A percentile compares a stretch with the other conserved stretches of the same genome.
phyloP scores from a whole-genome alignment of 495 filamentous ascomycete genomes.

The Hypoxylon intermedium region DNA sequence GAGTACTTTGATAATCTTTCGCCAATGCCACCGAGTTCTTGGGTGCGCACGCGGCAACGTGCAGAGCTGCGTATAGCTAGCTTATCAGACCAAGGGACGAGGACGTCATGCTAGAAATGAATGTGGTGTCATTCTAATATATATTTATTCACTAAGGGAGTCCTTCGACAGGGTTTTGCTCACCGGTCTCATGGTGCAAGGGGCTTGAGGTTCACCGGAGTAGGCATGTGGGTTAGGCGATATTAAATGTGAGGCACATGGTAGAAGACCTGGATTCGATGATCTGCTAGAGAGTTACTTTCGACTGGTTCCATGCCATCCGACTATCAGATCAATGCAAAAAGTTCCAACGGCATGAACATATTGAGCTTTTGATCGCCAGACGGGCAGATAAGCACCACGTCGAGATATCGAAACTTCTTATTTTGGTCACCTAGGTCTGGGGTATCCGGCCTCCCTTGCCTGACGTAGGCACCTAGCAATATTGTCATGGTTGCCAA shows the following conservation, averaged over 20 bases:
- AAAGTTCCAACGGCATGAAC: neutral
- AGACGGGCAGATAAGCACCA: no score
- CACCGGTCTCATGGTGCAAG: neutral
- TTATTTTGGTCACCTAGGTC: neutral
- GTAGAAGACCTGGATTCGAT: neutral
- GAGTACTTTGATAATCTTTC: conserved; percentile 12
- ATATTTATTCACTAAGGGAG: neutral
- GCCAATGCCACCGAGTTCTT: conserved; percentile 20
- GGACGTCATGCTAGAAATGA: conserved; percentile 23
- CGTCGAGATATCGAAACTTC: neutral
- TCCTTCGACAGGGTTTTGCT: neutral
- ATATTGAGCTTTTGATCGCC: neutral
- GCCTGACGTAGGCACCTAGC: no score
- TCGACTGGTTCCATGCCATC: neutral
- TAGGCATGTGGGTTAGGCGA: no score
- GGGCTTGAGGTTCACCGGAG: neutral
- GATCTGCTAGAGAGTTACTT: neutral
- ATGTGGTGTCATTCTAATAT: conserved; percentile 11
- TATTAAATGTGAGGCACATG: neutral
- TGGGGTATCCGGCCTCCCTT: no score
- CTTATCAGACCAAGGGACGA: conserved; percentile 15
- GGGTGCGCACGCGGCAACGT: conserved; percentile 28
- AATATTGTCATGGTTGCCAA: no score
- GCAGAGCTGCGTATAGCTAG: conserved; percentile 22
- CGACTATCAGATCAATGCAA: neutral